Evolutionary conservation across 139 green algal genomes (phyloP), one percentile per base, ranked within the genome.

Genomic region (Cymbomonas tetramitiformis): DNA sequence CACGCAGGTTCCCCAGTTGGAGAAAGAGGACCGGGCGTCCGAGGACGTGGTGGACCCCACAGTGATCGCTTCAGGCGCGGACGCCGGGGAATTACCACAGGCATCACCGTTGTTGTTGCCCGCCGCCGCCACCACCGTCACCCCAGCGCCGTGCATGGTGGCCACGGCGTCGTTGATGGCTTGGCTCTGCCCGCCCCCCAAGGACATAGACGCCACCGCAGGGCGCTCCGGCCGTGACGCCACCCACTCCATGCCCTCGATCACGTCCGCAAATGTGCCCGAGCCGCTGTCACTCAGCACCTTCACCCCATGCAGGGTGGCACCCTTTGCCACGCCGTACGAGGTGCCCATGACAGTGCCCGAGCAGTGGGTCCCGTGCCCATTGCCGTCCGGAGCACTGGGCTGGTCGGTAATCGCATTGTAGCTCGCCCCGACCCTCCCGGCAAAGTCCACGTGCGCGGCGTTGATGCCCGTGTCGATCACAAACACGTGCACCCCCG

Each of bases 351-450:
- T 26, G 15, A 33, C 58, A 12, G 58, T 64, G 21, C 30, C 58
- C 21, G 58, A 47, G 49, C 38, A 33, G 49, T 67, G 58, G 15
- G 58, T 67, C 8, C 58, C 58, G 36, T 67, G 58, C 3, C 58
- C 58, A 26, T 66, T 36, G 26, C 28, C 19, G 23, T 67, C 58
- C 24, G 10, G 29, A 26, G 28, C 30, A 5, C 50, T 36, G 12
- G 33, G 36, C 48, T 67, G 19, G 56, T 66, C 56, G 53, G 33
- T 48, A 18, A 65, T 33, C 9, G 34, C 49, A 26, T 65, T 36
- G n/a, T 18, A 28, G 4, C 57, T 28, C 57, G 19, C 19, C 21
- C 36, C 46, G 21, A 29, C 38, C 5, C 34, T 18, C 21, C 15
- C 23, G 9, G 54, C 26, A 26, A 62, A 62, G 9, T 62, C 54